These are phyloP conservation scores for Nicotiana undulata DNA, from an alignment of 257 asterid genomes.

Conservation along the genomic window DNA sequence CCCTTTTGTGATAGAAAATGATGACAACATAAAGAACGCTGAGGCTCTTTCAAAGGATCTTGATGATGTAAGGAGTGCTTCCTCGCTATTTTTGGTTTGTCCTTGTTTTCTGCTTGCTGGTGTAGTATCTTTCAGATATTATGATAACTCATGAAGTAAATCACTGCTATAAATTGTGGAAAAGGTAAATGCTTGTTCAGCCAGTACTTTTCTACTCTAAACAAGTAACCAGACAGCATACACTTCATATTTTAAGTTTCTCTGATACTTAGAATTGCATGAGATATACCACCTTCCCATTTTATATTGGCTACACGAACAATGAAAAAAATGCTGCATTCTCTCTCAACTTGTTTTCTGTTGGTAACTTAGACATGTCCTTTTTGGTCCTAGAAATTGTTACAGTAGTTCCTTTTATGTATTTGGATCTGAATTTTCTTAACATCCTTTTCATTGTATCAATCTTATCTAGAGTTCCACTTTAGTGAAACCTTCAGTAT, in stretches of 20 bases:
- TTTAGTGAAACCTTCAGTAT: not conserved
- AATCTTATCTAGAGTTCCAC: not conserved
- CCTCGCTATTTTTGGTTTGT: not conserved
- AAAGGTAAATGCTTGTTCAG: not conserved
- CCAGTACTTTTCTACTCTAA: not conserved
- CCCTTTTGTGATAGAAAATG: slow-evolving; percentile 32
- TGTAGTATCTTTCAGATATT: not conserved
- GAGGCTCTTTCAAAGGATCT: slow-evolving; percentile 67
- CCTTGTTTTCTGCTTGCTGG: not conserved
- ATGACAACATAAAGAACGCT: slow-evolving; percentile 55
- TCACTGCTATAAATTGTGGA: not conserved
- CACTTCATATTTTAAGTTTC: not conserved
- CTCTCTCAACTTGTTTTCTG: slow-evolving; percentile 3
- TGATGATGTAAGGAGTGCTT: slow-evolving; percentile 44
- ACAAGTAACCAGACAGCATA: not conserved
- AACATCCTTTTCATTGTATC: not conserved
- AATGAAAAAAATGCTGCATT: not conserved
- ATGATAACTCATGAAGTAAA: not conserved
- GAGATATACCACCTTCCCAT: not conserved
- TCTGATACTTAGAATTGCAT: not conserved
- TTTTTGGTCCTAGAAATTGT: not conserved
- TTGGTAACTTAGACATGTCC: not conserved
- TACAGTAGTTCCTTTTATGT: not conserved
- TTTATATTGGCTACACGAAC: not conserved
- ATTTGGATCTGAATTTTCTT: not conserved